These are phyloP conservation scores for Penicillium coprophilum DNA, from an alignment of 495 filamentous ascomycete genomes.

Conservation along the genomic window DNA sequence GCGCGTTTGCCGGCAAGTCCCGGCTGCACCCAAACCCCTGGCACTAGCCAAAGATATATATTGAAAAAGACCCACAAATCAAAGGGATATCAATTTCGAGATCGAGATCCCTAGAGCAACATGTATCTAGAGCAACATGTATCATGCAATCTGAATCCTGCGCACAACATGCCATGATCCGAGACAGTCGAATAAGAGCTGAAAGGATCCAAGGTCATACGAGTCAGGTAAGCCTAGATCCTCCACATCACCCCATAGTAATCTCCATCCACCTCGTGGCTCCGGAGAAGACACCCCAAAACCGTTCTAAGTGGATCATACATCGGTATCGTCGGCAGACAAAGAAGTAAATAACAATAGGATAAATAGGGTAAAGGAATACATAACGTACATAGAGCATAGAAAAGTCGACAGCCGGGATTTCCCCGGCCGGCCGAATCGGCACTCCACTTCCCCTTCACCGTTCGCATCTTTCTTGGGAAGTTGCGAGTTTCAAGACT, in stretches of 20 bases:
- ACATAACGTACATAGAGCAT: too few species aligned
- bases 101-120: too few species aligned
- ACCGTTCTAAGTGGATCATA: not conserved
- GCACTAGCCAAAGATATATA: not conserved
- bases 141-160: not conserved
- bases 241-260: not conserved
- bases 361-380: too few species aligned
- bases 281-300: not conserved
- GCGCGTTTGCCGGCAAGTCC: not conserved
- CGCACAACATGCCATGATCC: not conserved
- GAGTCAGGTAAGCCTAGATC: not conserved
- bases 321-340: not conserved
- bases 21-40: not conserved
- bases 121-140: too few species aligned
- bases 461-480: too few species aligned
- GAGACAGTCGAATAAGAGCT: not conserved
- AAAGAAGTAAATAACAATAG: not conserved
- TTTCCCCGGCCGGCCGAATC: conserved; percentile 27
- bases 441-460: not conserved
- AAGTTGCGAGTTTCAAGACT: too few species aligned
- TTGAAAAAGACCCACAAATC: not conserved
- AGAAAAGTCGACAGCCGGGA: conserved; percentile 5
- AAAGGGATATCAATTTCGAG: not conserved
- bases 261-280: not conserved
- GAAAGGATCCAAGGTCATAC: not conserved